phyloP scores from a whole-genome alignment of 495 filamentous ascomycete genomes.

The Ramalina intermedia region DNA sequence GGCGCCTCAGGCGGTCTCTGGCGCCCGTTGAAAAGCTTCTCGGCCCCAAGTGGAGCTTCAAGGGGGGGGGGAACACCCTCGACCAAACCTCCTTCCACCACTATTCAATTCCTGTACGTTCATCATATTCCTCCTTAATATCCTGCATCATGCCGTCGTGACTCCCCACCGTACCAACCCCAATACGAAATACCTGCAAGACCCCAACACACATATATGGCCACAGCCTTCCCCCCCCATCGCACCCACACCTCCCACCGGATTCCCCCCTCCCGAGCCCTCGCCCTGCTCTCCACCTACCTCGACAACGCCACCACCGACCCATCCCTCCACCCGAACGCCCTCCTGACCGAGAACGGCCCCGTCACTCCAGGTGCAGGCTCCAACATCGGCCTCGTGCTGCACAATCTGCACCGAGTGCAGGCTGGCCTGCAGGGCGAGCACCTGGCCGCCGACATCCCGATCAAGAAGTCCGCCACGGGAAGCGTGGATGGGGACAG shows the following conservation, averaged over 20 bases:
- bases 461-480: slow-evolving; percentile 22
- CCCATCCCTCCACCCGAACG: slow-evolving; percentile 53
- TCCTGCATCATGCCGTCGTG: not conserved
- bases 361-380: slow-evolving; percentile 39
- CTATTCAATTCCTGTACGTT: not conserved
- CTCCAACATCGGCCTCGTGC: slow-evolving; percentile 37
- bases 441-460: slow-evolving; percentile 34
- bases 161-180: not conserved
- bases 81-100: not conserved
- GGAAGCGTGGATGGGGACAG: not conserved
- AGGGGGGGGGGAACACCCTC: too few relatives aligned
- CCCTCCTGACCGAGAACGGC: slow-evolving; percentile 45
- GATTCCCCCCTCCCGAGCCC: slow-evolving; percentile 38
- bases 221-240: slow-evolving; percentile 27
- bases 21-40: too few relatives aligned
- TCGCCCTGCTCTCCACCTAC: slow-evolving; percentile 42
- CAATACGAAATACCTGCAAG: not conserved
- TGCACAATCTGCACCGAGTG: slow-evolving; percentile 53
- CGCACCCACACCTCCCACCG: slow-evolving; percentile 30
- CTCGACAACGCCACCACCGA: slow-evolving; percentile 37
- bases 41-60: too few relatives aligned
- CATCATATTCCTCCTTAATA: not conserved
- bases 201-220: not conserved
- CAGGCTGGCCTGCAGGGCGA: slow-evolving; percentile 50
- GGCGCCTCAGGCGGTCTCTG: too few relatives aligned